Evolutionary conservation across 306 rosid genomes (phyloP).

Genomic region (Sesbania bispinosa): DNA sequence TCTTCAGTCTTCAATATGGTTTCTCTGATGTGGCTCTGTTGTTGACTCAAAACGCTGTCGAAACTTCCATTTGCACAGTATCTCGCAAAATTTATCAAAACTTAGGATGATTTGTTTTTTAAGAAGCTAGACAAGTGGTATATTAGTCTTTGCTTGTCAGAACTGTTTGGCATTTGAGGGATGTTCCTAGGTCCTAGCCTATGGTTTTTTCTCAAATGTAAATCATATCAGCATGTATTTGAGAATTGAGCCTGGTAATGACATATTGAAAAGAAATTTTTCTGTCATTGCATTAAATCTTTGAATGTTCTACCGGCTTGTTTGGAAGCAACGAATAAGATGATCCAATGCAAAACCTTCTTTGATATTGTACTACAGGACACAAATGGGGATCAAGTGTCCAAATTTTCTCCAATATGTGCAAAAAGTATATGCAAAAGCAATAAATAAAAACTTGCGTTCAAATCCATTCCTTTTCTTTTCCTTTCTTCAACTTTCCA

Average conservation of each 20-base stretch:
- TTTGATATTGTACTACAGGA: too few relatives aligned
- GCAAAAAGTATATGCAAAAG: slow-evolving; percentile 62
- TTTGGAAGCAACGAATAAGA: background rate
- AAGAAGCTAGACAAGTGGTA: background rate
- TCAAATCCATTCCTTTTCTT: slow-evolving; percentile 36
- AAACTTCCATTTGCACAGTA: background rate
- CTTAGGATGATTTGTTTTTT: background rate
- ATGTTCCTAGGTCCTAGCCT: background rate
- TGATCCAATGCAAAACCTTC: background rate
- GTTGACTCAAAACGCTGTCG: background rate
- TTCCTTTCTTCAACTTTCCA: slow-evolving; percentile 52
- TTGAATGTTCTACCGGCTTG: background rate
- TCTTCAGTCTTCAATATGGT: background rate
- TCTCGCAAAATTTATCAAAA: background rate
- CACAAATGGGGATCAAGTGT: too few relatives aligned
- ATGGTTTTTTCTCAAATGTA: background rate
- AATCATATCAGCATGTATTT: background rate
- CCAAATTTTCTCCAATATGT: too few relatives aligned
- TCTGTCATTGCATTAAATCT: background rate
- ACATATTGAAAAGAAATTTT: background rate
- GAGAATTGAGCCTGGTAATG: background rate
- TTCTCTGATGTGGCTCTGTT: background rate
- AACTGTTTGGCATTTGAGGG: background rate
- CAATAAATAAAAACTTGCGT: slow-evolving; percentile 46
- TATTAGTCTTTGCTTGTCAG: background rate